Conservation (phyloP, 306 rosid species). For the Glycyrrhiza uralensis region DNA sequence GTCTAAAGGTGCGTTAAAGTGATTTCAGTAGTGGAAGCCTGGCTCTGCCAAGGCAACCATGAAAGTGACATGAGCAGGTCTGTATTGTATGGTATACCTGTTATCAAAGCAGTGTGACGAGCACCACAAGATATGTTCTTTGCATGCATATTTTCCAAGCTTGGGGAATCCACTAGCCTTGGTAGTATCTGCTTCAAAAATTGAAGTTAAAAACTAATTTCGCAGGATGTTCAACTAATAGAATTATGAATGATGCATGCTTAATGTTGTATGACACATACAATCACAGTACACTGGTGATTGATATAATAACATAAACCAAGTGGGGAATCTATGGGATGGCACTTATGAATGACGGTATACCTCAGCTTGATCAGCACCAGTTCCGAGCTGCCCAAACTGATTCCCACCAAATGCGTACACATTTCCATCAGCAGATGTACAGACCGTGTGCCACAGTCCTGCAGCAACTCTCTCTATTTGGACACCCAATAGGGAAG, state of each 20-base stretch:
- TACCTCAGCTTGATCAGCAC: slow-evolving; percentile 81
- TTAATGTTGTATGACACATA: background rate
- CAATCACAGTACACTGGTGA: background rate
- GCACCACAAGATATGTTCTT: slow-evolving; percentile 81
- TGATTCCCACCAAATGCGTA: slow-evolving; percentile 88
- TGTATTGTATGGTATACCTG: slow-evolving; percentile 43
- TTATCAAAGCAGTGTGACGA: slow-evolving; percentile 71
- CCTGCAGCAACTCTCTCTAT: slow-evolving; percentile 78
- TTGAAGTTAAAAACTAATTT: slow-evolving; percentile 15
- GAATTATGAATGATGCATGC: background rate
- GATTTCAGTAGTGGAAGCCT: background rate
- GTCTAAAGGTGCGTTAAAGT: background rate
- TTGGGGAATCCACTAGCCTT: slow-evolving; percentile 64
- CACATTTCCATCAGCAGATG: slow-evolving; percentile 73
- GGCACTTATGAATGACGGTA: background rate
- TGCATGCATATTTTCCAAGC: slow-evolving; percentile 63
- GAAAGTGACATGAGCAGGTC: background rate
- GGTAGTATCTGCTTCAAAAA: slow-evolving; percentile 64
- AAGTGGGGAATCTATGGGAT: background rate
- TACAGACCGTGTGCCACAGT: slow-evolving; percentile 85
- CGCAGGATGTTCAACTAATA: background rate
- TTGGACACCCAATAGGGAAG: slow-evolving; percentile 68
- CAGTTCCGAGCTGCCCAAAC: slow-evolving; percentile 91
- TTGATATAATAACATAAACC: background rate
- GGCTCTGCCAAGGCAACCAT: background rate